These are phyloP conservation scores for Globisporangium echinulatum DNA, from an alignment of 352 stramenopile genomes.

Conservation along the genomic window DNA sequence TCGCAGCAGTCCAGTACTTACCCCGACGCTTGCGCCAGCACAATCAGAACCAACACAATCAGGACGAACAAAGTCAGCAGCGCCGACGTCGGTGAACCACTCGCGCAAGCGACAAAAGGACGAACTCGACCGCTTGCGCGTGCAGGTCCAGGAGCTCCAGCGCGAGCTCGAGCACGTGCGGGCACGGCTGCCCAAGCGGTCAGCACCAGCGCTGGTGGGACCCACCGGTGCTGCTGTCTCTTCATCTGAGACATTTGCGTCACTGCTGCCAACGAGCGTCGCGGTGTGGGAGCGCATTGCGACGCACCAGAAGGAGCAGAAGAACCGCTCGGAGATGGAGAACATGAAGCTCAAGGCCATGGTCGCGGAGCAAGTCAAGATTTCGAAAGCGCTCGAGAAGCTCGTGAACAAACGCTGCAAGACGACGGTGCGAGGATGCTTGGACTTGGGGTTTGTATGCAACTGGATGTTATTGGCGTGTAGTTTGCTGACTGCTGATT, in stretches of 20 bases:
- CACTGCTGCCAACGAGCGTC: slow-evolving; percentile 8
- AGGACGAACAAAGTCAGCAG: neutral
- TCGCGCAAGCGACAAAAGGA: slow-evolving; percentile 54
- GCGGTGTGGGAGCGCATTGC: slow-evolving; percentile 59
- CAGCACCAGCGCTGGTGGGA: neutral
- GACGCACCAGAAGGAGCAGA: slow-evolving; percentile 56
- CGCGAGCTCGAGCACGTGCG: slow-evolving; percentile 27
- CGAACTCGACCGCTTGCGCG: slow-evolving; percentile 36
- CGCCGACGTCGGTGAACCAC: slow-evolving; percentile 23
- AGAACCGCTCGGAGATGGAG: slow-evolving; percentile 64
- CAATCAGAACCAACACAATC: neutral
- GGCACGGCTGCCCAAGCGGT: slow-evolving; percentile 7
- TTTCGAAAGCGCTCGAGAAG: slow-evolving; percentile 51
- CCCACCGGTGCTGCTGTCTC: neutral
- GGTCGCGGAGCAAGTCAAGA: slow-evolving; percentile 49
- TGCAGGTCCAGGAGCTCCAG: slow-evolving; percentile 54
- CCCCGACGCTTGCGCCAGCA: neutral
- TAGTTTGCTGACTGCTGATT: neutral
- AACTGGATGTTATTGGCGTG: neutral
- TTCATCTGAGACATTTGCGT: no score
- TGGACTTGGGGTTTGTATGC: neutral
- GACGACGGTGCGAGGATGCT: slow-evolving; percentile 13
- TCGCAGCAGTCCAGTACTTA: neutral
- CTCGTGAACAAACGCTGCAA: slow-evolving; percentile 50
- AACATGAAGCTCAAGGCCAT: slow-evolving; percentile 52